A percentile compares a stretch with the other conserved stretches of the same genome.
Evolutionary conservation across 257 asterid species (phyloP).

Genomic region (Fraxinus pennsylvanica): DNA sequence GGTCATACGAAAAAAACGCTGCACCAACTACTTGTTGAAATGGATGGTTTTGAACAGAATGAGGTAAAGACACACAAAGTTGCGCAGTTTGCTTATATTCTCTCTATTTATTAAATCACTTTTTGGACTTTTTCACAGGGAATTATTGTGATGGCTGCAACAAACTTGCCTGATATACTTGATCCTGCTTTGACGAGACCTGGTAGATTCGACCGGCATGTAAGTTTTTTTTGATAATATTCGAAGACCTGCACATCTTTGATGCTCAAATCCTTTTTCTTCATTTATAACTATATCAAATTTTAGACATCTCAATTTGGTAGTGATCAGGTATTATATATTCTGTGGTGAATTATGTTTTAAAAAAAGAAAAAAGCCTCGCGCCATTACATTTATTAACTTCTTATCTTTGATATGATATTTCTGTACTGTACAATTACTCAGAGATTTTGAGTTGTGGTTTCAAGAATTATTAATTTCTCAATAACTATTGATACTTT

Average conservation of each 20-base stretch:
- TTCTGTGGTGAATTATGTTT: not conserved
- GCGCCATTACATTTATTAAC: not conserved
- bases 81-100: not conserved
- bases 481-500: not conserved
- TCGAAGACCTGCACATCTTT: constrained; percentile 15
- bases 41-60: constrained; percentile 99
- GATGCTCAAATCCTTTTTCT: not conserved
- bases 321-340: not conserved
- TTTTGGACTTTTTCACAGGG: constrained; percentile 48
- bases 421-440: not conserved
- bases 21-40: constrained; percentile 94
- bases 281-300: not conserved
- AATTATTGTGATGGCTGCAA: constrained; percentile 94
- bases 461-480: not conserved
- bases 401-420: not conserved
- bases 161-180: constrained; percentile 95
- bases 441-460: not conserved
- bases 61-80: constrained; percentile 51
- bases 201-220: constrained; percentile 99
- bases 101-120: not conserved
- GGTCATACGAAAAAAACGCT: constrained; percentile 97
- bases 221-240: constrained; percentile 46
- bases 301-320: not conserved
- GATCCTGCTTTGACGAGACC: constrained; percentile 99
- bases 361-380: no score